phyloP scores from a whole-genome alignment of 768 basidiomycete species.

The Chalciporus pseudorubinellus region DNA sequence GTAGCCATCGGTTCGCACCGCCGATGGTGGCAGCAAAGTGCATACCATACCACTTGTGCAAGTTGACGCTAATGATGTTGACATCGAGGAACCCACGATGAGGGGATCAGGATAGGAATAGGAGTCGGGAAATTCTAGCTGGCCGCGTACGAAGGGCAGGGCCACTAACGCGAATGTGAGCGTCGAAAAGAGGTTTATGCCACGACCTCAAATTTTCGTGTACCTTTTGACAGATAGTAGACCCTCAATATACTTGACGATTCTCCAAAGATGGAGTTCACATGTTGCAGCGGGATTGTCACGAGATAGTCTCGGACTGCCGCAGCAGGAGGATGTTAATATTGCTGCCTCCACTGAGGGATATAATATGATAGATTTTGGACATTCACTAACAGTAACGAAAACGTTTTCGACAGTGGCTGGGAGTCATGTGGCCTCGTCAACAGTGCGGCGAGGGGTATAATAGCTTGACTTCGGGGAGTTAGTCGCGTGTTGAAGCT shows the following conservation, averaged over 20 bases:
- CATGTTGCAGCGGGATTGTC: background rate
- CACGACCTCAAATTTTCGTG: background rate
- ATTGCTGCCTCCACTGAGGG: background rate
- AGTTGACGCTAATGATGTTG: background rate
- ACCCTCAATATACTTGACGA: background rate
- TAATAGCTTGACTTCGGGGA: no score
- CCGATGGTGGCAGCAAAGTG: background rate
- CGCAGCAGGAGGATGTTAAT: background rate
- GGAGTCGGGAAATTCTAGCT: background rate
- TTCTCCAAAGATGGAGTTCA: background rate
- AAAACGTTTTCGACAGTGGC: background rate
- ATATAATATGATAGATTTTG: background rate
- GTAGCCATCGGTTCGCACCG: conserved; percentile 5
- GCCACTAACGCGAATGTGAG: background rate
- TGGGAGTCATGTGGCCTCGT: background rate
- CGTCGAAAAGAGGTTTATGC: background rate
- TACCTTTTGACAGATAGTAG: background rate
- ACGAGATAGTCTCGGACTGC: background rate
- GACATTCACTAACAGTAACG: conserved; percentile 1
- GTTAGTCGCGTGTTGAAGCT: no score
- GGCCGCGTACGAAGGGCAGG: background rate
- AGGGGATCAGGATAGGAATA: background rate
- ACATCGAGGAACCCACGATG: conserved; percentile 3
- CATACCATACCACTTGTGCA: conserved; percentile 1
- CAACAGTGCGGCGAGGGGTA: background rate